phyloP scores from a whole-genome alignment of 495 filamentous ascomycete species.

The Tricharina praecox region DNA sequence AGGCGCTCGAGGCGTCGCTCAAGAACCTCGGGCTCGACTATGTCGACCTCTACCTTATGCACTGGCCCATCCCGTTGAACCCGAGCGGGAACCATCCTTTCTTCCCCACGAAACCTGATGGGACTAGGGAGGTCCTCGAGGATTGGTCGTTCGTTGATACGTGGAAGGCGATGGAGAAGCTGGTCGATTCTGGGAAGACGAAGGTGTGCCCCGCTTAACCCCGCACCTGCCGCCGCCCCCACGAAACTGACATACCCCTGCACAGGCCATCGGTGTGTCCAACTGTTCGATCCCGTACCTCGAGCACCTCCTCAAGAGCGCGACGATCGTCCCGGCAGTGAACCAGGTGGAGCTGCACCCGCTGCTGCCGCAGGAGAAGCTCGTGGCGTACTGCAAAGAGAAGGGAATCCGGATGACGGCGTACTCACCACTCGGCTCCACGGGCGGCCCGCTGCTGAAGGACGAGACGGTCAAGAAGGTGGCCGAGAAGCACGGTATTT shows the following conservation, averaged over 20 bases:
- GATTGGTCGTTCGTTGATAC: slow-evolving; percentile 16
- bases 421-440: slow-evolving; percentile 41
- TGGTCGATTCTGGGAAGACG: slow-evolving; percentile 40
- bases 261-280: slow-evolving; percentile 41
- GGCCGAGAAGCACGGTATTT: slow-evolving; percentile 26
- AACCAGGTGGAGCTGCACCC: slow-evolving; percentile 49
- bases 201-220: no score
- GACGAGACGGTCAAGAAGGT: slow-evolving; percentile 44
- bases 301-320: slow-evolving; percentile 27
- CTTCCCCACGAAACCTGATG: slow-evolving; percentile 37
- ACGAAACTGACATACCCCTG: slow-evolving; percentile 41
- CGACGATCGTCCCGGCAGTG: slow-evolving; percentile 32
- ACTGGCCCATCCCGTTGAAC: slow-evolving; percentile 54
- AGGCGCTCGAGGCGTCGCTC: slow-evolving; percentile 48
- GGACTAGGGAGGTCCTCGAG: no score
- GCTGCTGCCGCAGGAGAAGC: slow-evolving; percentile 38
- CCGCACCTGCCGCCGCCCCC: slow-evolving; percentile 34
- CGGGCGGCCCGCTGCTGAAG: slow-evolving; percentile 49
- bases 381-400: slow-evolving; percentile 30
- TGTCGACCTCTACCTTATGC: slow-evolving; percentile 53
- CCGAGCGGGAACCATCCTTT: slow-evolving; percentile 35
- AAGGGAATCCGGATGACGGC: slow-evolving; percentile 35
- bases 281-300: slow-evolving; percentile 36
- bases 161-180: slow-evolving; percentile 29
- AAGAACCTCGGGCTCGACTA: slow-evolving; percentile 46